Evolutionary conservation across 371 early-diverging fungal genomes (phyloP), one percentile per base, ranked within the genome.

Genomic region (Mucor circinelloides): DNA sequence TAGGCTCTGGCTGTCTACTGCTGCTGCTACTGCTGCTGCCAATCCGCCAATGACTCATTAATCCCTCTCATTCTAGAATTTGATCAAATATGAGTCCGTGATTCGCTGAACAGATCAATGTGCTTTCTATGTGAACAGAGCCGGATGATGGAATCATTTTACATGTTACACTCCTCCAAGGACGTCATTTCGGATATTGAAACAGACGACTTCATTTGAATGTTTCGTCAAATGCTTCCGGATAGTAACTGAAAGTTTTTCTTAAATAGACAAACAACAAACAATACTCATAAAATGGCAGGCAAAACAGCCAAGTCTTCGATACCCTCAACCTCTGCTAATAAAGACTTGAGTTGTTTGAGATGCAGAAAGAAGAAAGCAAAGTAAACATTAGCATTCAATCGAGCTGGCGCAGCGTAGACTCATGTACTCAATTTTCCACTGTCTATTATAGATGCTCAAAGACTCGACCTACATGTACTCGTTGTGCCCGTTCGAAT

Each of bases 351-450:
- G 17, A 83, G 83, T 38, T 83, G 83, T 67, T 60, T 83, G 56
- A 74, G 80, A 6, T 83, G 83, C 57, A 77, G 83, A 64, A 83
- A 83, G 68, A 83, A 83, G 74, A 83, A 83, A 76, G 83, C 83
- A 68, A 83, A 83, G 83, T 80, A 80, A 70, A 57, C 12, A 31
- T 9, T 30, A n/a, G 6, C 23, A 25, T 50, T 23, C 44, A 40
- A 34, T 30, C 58, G 17, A 23, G 6, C 13, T 25, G 40, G 27
- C 12, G 19, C n/a, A 6, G 25, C 46, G 17, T 32, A 6, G 34
- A 34, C 34, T 8, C 34, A 10, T n/a, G 25, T 38, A 59, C 60
- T 63, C 36, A 55, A 6, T 48, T 50, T 58, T n/a, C n/a, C n/a
- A n/a, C n/a, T 44, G 19, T 23, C 27, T 10, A 54, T 59, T 27